Percentiles rank a stretch among this genome's conserved stretches.
phyloP scores from a whole-genome alignment of 257 asterid genomes.

The Nicotiana otophora region DNA sequence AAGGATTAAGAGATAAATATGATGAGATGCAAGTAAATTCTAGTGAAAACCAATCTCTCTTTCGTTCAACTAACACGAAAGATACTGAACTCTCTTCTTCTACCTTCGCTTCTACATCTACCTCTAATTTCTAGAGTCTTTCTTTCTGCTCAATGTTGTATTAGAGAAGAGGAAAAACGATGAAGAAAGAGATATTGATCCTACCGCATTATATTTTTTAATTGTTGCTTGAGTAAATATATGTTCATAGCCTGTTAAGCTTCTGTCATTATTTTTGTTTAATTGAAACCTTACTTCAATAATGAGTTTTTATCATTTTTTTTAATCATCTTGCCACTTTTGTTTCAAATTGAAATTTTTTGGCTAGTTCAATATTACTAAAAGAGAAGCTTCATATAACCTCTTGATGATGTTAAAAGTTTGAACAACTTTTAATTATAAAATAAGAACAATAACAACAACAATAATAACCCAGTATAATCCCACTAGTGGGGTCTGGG shows the following conservation, averaged over 20 bases:
- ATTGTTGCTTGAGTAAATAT: not conserved
- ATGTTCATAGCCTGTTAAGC: not conserved
- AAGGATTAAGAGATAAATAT: constrained; percentile 39
- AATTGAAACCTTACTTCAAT: not conserved
- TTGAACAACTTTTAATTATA: too few relatives aligned
- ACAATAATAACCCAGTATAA: too few relatives aligned
- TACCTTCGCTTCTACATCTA: constrained; percentile 7
- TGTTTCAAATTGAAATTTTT: too few relatives aligned
- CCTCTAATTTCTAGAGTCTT: not conserved
- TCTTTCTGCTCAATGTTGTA: not conserved
- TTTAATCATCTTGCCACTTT: not conserved
- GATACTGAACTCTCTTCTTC: constrained; percentile 7
- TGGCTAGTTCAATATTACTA: too few relatives aligned
- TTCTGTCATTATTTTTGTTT: not conserved
- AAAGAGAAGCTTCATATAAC: too few relatives aligned
- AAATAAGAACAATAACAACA: too few relatives aligned
- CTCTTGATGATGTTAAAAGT: too few relatives aligned
- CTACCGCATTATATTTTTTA: not conserved
- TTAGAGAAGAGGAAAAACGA: not conserved
- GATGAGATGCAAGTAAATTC: constrained; percentile 24
- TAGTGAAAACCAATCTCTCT: constrained; percentile 13
- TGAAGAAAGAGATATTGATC: not conserved
- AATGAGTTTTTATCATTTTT: not conserved
- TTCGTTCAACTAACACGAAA: not conserved
- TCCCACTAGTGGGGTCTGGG: too few relatives aligned